These are phyloP conservation scores for Pythium monospermum DNA, from an alignment of 352 stramenopile species.

Conservation along the genomic window DNA sequence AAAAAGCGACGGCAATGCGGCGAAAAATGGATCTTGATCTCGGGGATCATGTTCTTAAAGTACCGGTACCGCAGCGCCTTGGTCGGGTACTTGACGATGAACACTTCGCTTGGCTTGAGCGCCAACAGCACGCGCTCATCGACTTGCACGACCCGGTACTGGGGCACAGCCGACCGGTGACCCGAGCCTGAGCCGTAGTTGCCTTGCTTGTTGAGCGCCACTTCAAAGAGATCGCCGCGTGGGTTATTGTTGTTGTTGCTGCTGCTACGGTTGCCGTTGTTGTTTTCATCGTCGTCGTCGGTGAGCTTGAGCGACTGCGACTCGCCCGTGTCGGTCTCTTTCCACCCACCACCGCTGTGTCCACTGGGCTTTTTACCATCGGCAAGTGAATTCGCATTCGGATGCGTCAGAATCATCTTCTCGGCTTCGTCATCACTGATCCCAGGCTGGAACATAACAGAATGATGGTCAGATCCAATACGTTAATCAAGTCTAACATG, in stretches of 20 bases:
- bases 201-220: constrained; percentile 82
- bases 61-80: constrained; percentile 52
- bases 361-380: constrained; percentile 14
- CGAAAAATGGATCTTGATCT: constrained; percentile 90
- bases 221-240: constrained; percentile 66
- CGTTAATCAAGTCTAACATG: neutral
- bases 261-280: constrained; percentile 28
- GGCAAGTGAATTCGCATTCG: constrained; percentile 25
- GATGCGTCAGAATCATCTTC: constrained; percentile 68
- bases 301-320: constrained; percentile 81
- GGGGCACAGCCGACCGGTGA: constrained; percentile 38
- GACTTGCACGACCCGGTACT: constrained; percentile 75
- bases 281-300: constrained; percentile 45
- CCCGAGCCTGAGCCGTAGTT: constrained; percentile 38
- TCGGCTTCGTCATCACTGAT: constrained; percentile 85
- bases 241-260: constrained; percentile 6
- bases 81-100: constrained; percentile 78
- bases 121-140: constrained; percentile 66
- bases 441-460: constrained; percentile 27
- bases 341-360: constrained; percentile 38
- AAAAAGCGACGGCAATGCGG: constrained; percentile 91
- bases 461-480: too few species aligned
- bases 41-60: constrained; percentile 92
- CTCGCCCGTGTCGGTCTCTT: constrained; percentile 52
- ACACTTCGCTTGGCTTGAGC: constrained; percentile 80